Base-by-base conservation (phyloP, 495 filamentous ascomycete species). In the Viridothelium virens region DNA sequence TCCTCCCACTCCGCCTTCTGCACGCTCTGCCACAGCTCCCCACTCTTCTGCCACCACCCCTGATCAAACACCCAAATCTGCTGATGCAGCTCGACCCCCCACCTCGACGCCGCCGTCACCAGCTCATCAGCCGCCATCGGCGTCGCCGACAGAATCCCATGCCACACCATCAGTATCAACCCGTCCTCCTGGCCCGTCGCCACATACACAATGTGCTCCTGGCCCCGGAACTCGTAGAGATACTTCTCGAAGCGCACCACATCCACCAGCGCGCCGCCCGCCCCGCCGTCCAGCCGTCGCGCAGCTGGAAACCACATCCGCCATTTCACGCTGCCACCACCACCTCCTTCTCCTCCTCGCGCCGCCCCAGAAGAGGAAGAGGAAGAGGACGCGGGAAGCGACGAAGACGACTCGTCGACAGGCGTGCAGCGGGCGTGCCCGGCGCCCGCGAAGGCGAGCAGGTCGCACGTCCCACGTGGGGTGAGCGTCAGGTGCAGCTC, bases 11-110 rank as follows among this genome's bases (percentile, higher is more conserved):
- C 74, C 2, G 81, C 74, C 36, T 82, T 80, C 70, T 81, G 76
- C 39, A 89, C 77, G 65, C 80, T 81, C 46, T 81, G 63, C 75
- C 77, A 89, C 12, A 89, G 79, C 69, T 84, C 84, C 5, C 70
- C 70, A 68, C 73, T 82, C 77, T 88, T 89, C 66, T 77, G 69
- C 87, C 86, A 90, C 14, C 65, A 77, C 10, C 84, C 82, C 31
- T 74, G 47, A 68, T 89, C 86, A 67, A 82, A 89, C 0, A 90
- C 84, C 74, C 83, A 86, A 46, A 90, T 79, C 74, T 89, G 84
- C 16, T 84, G 73, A 62, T 86, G 82, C 34, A 87, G 76, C 69
- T 85, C 78, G 33, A 70, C 71, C 2, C 67, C 69, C 79, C 81
- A 87, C 37, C 70, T 66, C 0, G 79, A 78, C 9, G 81, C 83